Evolutionary conservation across 2,329 filamentous ascomycete genomes (phyloP), one percentile per base, ranked within the genome.

Genomic region (Trichoderma asperellum): DNA sequence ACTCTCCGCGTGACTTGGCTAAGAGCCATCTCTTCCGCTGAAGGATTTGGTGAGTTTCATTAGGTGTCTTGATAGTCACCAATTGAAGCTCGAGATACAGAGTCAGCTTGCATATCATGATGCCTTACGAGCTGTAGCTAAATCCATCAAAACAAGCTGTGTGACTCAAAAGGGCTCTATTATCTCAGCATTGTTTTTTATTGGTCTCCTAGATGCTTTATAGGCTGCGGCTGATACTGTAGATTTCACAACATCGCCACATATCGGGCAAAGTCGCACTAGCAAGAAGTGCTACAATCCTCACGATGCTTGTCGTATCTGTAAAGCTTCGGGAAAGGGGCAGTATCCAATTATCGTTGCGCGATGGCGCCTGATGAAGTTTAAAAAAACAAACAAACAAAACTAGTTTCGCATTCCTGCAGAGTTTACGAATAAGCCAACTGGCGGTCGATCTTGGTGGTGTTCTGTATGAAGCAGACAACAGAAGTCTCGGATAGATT

Each of bases 301-400:
- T 35, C 14, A 32, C 40, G 21, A 53, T 21, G 21, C 27, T 34
- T 40, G 37, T 37, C 40, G 40, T 63, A 64, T 29, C 37, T 55
- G 49, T 40, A 63, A 40, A n/a, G 61, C 53, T 64, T 55, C 61
- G 61, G 61, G 61, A 64, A 64, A 64, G 21, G 61, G 16, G 37
- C 49, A 27, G 34, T 64, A 55, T 34, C 24, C 53, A 43, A 47
- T 40, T 64, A 56, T 21, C 18, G 61, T 34, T 43, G 24, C 49
- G n/a, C 1, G 2, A 49, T 49, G 29, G 21, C 61, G 56, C 52
- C 43, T 56, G 49, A 55, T 43, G 8, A 56, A 43, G 18, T 11
- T 29, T 32, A n/a, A 12, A n/a, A n/a, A 60, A 57, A 43, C 4
- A 29, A 47, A 1, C 12, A 34, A 53, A n/a, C 37, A 18, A 1